These are phyloP conservation scores for Zygosaccharomyces pseudobailii DNA, from an alignment of 1,139 yeast species.

Conservation along the genomic window DNA sequence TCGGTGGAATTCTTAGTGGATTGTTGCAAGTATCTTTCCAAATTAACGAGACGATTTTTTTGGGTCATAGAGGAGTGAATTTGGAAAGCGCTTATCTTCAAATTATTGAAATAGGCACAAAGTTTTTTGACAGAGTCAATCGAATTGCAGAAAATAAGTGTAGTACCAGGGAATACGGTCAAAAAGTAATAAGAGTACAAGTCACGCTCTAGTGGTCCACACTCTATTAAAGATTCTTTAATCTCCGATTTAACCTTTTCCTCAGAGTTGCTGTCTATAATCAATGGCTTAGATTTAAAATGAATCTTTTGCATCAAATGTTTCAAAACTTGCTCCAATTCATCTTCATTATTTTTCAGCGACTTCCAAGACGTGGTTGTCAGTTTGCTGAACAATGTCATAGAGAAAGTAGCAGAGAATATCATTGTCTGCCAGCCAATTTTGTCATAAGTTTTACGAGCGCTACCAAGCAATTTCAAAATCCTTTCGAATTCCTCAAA, in stretches of 20 bases:
- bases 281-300: slow-evolving; percentile 57
- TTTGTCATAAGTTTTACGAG: slow-evolving; percentile 21
- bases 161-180: slow-evolving; percentile 80
- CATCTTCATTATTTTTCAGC: slow-evolving; percentile 37
- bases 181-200: slow-evolving; percentile 83
- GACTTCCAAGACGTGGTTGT: slow-evolving; percentile 41
- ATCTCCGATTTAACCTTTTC: slow-evolving; percentile 72
- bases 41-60: slow-evolving; percentile 79
- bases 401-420: slow-evolving; percentile 90
- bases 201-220: slow-evolving; percentile 88
- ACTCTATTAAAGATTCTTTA: slow-evolving; percentile 84
- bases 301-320: slow-evolving; percentile 54
- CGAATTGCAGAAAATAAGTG: slow-evolving; percentile 88
- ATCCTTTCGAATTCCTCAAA: slow-evolving; percentile 88
- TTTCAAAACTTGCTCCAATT: slow-evolving; percentile 50
- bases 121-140: slow-evolving; percentile 89
- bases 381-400: slow-evolving; percentile 74
- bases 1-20: slow-evolving; percentile 35
- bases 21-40: slow-evolving; percentile 66
- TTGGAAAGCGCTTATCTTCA: slow-evolving; percentile 70
- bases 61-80: slow-evolving; percentile 95
- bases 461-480: slow-evolving; percentile 48
- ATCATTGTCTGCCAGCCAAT: slow-evolving; percentile 84
- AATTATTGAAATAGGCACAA: slow-evolving; percentile 65
- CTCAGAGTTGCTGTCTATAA: slow-evolving; percentile 84